These are phyloP conservation scores for Amphibolis antarctica DNA, from an alignment of 106 monocot species.

Conservation along the genomic window DNA sequence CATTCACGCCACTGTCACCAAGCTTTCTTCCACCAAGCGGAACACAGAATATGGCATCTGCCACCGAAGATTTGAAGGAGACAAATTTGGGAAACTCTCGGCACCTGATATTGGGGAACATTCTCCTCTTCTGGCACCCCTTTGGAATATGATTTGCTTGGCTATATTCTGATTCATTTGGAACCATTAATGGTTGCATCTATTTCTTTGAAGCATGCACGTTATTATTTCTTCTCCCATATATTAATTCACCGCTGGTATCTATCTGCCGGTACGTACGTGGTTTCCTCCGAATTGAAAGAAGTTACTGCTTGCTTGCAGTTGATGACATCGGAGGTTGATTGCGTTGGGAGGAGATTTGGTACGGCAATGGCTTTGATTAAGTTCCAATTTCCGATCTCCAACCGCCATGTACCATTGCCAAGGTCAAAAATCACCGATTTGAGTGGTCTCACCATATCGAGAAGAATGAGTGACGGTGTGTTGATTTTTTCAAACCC, in stretches of 20 bases:
- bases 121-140: not conserved
- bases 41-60: not conserved
- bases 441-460: slow-evolving; percentile 5
- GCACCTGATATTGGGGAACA: not conserved
- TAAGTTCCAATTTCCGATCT: slow-evolving; percentile 11
- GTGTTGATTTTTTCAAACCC: not conserved
- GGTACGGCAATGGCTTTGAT: not conserved
- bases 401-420: slow-evolving; percentile 4
- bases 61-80: not conserved
- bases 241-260: no score
- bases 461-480: slow-evolving; percentile 14
- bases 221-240: not conserved
- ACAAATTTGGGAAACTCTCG: not conserved
- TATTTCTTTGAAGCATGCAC: not conserved
- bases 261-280: not conserved
- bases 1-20: no score
- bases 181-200: not conserved
- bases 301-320: no score
- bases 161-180: not conserved
- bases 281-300: not conserved
- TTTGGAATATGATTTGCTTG: not conserved
- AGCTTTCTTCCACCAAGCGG: no score
- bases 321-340: not conserved
- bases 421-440: slow-evolving; percentile 5
- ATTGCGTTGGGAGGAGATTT: not conserved